A percentile compares a stretch with the other conserved stretches of the same genome.
phyloP scores from a whole-genome alignment of 1,139 yeast species.

The Pichia sp. region DNA sequence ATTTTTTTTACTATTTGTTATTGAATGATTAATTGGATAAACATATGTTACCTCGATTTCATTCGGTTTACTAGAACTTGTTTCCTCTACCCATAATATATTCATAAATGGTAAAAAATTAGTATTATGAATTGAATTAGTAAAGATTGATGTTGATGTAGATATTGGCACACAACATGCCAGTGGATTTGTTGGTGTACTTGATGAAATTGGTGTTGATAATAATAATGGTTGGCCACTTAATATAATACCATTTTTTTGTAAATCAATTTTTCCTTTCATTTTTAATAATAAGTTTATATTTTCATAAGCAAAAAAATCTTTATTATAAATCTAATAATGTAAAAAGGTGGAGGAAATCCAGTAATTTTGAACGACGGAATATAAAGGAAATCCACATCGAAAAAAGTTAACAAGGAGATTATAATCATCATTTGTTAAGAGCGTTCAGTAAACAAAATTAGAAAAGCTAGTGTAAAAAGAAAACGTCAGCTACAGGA shows the following conservation, averaged over 20 bases:
- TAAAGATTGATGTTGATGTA: conserved; percentile 14
- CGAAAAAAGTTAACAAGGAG: neutral
- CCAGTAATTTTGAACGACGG: too few relatives aligned
- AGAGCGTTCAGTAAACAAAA: too few relatives aligned
- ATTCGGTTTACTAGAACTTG: conserved; percentile 9
- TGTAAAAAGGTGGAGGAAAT: too few relatives aligned
- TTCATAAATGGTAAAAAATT: conserved; percentile 22
- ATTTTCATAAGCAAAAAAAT: neutral
- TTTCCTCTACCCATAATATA: conserved; percentile 26
- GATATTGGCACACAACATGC: conserved; percentile 18
- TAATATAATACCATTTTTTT: conserved; percentile 5
- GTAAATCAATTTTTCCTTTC: conserved; percentile 12
- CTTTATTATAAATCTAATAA: too few relatives aligned
- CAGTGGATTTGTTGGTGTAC: conserved; percentile 4
- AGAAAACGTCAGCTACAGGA: conserved; percentile 30
- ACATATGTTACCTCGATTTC: conserved; percentile 25
- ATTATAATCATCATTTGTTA: too few relatives aligned
- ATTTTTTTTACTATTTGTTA: conserved; percentile 1
- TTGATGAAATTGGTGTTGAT: conserved; percentile 4
- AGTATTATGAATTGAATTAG: neutral
- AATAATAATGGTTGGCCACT: conserved; percentile 13
- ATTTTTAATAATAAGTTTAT: neutral
- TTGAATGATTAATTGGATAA: conserved; percentile 2
- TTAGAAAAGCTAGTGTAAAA: conserved; percentile 6
- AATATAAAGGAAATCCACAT: too few relatives aligned